Evolutionary conservation across 208 protist genomes (phyloP), one percentile per base, ranked within the genome.

Genomic region (Leishmania turanica): DNA sequence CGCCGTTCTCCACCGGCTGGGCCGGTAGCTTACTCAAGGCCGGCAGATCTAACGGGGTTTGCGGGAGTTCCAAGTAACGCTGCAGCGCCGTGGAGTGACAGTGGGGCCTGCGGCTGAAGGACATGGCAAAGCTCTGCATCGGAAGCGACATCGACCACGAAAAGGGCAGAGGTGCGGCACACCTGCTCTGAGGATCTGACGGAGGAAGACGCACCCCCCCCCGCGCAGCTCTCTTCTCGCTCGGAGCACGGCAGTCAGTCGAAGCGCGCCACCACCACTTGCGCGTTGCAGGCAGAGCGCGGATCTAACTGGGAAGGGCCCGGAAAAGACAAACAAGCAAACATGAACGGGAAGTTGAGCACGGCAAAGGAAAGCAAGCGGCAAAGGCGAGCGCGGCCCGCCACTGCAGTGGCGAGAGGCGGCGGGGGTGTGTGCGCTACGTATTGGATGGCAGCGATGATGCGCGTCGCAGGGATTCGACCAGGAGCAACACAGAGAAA

Each of bases 1-100:
- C 79, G 17, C 62, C 37, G 34, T 77, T 85, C 31, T 79, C 79
- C 45, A 85, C 74, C 51, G 82, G 79, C 2, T 62, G 31, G 31
- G 60, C 51, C 37, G 88, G 75, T 80, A 86, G 62, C 40, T 56
- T 24, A 60, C 74, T 83, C 84, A 96, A 80, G 37, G 76, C 31
- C 27, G 77, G 69, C 56, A 97, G 78, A 45, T 88, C 82, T 81
- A 97, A 89, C 9, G 93, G 90, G 17, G 66, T 80, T 15, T 83
- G 87, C 51, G 87, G 81, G 5, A 90, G 84, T 13, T 78, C n/a
- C 9, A 97, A 75, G 77, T 87, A 97, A 60, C 86, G 79, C 54
- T 84, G 64, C 21, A 92, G 68, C 0, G 80, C 71, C 24, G 53
- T 37, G 2, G 47, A 40, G 24, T 86, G 42, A 51, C 78, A 86